Evolutionary conservation across 345 rosid genomes (phyloP).

Genomic region (Ceriops decandra): DNA sequence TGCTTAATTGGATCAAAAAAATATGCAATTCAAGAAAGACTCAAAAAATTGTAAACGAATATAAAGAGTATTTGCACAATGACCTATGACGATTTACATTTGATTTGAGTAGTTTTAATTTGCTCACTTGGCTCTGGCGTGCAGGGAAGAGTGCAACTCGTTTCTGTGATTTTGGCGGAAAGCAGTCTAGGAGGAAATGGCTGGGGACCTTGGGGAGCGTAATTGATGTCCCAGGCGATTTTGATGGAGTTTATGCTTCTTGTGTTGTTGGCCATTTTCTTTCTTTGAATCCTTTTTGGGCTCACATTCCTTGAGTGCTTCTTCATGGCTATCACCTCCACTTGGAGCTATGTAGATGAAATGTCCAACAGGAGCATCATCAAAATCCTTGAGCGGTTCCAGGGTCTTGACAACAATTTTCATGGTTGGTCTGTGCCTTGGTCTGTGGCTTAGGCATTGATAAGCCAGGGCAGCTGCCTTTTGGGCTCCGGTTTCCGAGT

Average conservation of each 20-base stretch:
- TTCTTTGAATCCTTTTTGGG: conserved; percentile 31
- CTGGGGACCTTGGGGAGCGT: conserved; percentile 31
- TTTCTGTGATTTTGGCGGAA: conserved; percentile 24
- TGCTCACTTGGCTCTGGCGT: conserved; percentile 14
- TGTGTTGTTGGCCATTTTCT: conserved; percentile 31
- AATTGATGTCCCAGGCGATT: conserved; percentile 10
- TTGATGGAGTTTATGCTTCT: conserved; percentile 24
- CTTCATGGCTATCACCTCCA: conserved; percentile 24
- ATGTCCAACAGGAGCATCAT: conserved; percentile 52
- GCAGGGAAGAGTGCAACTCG: conserved; percentile 44
- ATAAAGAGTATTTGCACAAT: too few relatives aligned
- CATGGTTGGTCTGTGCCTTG: conserved; percentile 79
- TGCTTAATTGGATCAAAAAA: too few relatives aligned
- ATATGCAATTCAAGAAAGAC: too few relatives aligned
- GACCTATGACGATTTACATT: conserved; percentile 2
- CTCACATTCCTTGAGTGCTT: conserved; percentile 26
- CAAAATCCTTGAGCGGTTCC: conserved; percentile 54
- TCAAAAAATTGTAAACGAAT: too few relatives aligned
- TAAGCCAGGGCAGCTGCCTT: conserved; percentile 83
- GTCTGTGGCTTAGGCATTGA: conserved; percentile 71
- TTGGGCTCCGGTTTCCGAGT: conserved; percentile 69
- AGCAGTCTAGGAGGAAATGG: conserved; percentile 23
- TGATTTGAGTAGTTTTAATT: background rate
- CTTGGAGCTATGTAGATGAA: conserved; percentile 66
- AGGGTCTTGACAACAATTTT: conserved; percentile 51